Evolutionary conservation across 2,329 filamentous ascomycete genomes (phyloP).

Genomic region (Scleromitrula shiraiana): DNA sequence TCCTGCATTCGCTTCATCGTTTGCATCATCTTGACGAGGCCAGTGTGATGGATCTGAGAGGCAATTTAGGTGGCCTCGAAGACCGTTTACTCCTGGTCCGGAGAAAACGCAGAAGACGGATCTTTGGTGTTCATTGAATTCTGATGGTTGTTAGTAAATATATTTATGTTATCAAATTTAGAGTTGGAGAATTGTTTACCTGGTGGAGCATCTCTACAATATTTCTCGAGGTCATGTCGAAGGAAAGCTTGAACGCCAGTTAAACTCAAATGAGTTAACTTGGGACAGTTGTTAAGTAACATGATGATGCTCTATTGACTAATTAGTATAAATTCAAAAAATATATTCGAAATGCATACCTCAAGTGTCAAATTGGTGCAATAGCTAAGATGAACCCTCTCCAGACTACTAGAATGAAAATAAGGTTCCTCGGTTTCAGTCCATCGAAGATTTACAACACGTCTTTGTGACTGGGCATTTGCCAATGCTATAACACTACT

Average conservation of each 20-base stretch:
- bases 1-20: slow-evolving; percentile 30
- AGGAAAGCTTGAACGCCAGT: slow-evolving; percentile 91
- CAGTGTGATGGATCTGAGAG: slow-evolving; percentile 72
- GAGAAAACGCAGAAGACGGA: slow-evolving; percentile 98
- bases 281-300: slow-evolving; percentile 82
- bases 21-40: slow-evolving; percentile 88
- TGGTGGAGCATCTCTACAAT: slow-evolving; percentile 76
- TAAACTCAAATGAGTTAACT: slow-evolving; percentile 86
- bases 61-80: slow-evolving; percentile 74
- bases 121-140: slow-evolving; percentile 92
- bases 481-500: slow-evolving; percentile 80
- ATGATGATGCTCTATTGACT: slow-evolving; percentile 70
- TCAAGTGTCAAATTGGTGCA: slow-evolving; percentile 76
- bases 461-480: slow-evolving; percentile 30
- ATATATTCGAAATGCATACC: slow-evolving; percentile 41
- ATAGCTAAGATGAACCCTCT: slow-evolving; percentile 93
- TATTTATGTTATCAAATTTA: no score
- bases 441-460: neutral
- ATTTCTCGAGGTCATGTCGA: slow-evolving; percentile 72
- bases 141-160: slow-evolving; percentile 35
- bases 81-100: slow-evolving; percentile 67
- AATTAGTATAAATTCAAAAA: slow-evolving; percentile 26
- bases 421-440: neutral
- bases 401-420: slow-evolving; percentile 45
- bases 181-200: no score